Conservation (phyloP, 306 rosid species). For the Begonia masoniana region DNA sequence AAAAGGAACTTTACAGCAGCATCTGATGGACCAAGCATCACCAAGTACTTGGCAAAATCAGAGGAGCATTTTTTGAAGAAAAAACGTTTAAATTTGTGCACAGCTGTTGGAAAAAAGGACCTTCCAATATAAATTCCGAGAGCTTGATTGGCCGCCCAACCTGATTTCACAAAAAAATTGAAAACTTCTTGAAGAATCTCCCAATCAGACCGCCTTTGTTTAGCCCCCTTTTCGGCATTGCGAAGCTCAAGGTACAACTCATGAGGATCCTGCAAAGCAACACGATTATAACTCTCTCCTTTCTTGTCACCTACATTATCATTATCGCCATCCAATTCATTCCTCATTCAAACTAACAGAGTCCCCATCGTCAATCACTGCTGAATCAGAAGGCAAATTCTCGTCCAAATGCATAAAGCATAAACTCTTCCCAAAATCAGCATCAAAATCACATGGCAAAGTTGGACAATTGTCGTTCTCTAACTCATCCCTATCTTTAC, state of each 20-base stretch:
- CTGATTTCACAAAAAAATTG: slow-evolving; percentile 35
- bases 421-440: slow-evolving; percentile 28
- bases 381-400: slow-evolving; percentile 8
- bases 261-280: slow-evolving; percentile 35
- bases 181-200: slow-evolving; percentile 28
- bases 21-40: slow-evolving; percentile 53
- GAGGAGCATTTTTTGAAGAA: slow-evolving; percentile 36
- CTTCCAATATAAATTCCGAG: slow-evolving; percentile 83
- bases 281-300: slow-evolving; percentile 16
- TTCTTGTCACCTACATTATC: slow-evolving; percentile 13
- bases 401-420: slow-evolving; percentile 21
- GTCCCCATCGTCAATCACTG: slow-evolving; percentile 13
- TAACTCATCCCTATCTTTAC: slow-evolving; percentile 10
- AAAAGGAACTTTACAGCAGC: slow-evolving; percentile 66
- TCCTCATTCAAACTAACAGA: slow-evolving; percentile 13
- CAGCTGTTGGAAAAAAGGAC: slow-evolving; percentile 85
- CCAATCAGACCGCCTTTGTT: slow-evolving; percentile 24
- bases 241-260: slow-evolving; percentile 44
- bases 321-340: slow-evolving; percentile 16
- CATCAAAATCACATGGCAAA: slow-evolving; percentile 22
- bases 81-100: slow-evolving; percentile 36
- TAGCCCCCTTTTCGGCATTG: slow-evolving; percentile 17
- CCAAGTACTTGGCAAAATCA: slow-evolving; percentile 39
- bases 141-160: slow-evolving; percentile 85
- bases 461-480: slow-evolving; percentile 8